Percentiles rank a stretch among this genome's conserved stretches.
Evolutionary conservation across 805 yeast species (phyloP).

Genomic region (Metschnikowia picachoensis): DNA sequence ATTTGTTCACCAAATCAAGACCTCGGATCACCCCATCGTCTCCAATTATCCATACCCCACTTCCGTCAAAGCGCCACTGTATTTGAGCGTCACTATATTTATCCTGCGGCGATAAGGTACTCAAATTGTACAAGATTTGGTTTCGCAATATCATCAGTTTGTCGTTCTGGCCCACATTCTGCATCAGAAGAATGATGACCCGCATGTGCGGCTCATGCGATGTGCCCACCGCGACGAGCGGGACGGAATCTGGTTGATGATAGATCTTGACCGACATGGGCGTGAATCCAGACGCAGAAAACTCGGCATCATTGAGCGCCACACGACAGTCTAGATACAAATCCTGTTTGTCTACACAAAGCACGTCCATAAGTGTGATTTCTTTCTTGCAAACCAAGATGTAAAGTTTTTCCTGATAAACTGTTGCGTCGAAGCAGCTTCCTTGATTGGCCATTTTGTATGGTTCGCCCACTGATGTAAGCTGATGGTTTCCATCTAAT

Average conservation of each 20-base stretch:
- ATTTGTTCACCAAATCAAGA: slow-evolving; percentile 43
- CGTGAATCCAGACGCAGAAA: slow-evolving; percentile 59
- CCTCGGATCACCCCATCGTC: slow-evolving; percentile 69
- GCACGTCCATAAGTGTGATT: slow-evolving; percentile 53
- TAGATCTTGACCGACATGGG: slow-evolving; percentile 43
- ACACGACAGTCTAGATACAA: slow-evolving; percentile 34
- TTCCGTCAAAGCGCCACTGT: slow-evolving; percentile 37
- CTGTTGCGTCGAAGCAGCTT: slow-evolving; percentile 44
- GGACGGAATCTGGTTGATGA: slow-evolving; percentile 12
- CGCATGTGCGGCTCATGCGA: slow-evolving; percentile 79
- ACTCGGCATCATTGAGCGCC: slow-evolving; percentile 72
- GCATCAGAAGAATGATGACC: slow-evolving; percentile 50
- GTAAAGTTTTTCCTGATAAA: slow-evolving; percentile 27
- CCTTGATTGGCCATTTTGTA: slow-evolving; percentile 48
- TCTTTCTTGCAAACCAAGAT: slow-evolving; percentile 58
- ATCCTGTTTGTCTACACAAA: slow-evolving; percentile 18
- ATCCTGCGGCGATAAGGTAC: slow-evolving; percentile 63
- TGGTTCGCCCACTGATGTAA: slow-evolving; percentile 12
- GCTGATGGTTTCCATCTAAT: slow-evolving; percentile 16
- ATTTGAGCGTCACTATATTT: slow-evolving; percentile 54
- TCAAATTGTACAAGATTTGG: slow-evolving; percentile 29
- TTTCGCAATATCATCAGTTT: slow-evolving; percentile 13
- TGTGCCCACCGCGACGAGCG: slow-evolving; percentile 59
- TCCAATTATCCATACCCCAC: slow-evolving; percentile 64
- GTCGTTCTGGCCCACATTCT: slow-evolving; percentile 18